These are phyloP conservation scores for Diaporthe ilicicola DNA, from an alignment of 2,329 filamentous ascomycete species.

Conservation along the genomic window DNA sequence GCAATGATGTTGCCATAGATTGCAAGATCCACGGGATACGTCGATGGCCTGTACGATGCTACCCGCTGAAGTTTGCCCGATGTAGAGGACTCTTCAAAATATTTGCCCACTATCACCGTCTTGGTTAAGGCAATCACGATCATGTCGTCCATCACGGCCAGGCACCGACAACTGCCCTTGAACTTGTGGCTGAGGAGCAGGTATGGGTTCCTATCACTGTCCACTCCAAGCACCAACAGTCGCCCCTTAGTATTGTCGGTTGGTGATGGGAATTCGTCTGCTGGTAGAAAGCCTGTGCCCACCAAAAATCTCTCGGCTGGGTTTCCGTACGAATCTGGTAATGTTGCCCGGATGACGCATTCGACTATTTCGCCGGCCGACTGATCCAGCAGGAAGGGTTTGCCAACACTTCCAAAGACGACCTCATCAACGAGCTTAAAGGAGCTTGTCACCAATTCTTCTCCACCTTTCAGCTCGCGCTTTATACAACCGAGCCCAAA, in stretches of 20 bases:
- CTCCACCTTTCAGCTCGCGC: conserved; percentile 73
- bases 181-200: conserved; percentile 74
- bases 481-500: conserved; percentile 90
- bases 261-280: conserved; percentile 56
- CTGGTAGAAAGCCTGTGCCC: conserved; percentile 81
- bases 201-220: conserved; percentile 76
- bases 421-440: conserved; percentile 93
- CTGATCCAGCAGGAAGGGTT: conserved; percentile 69
- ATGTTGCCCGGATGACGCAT: conserved; percentile 79
- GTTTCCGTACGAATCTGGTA: conserved; percentile 66
- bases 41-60: conserved; percentile 82
- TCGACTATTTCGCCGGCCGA: conserved; percentile 78
- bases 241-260: conserved; percentile 71
- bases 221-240: conserved; percentile 85
- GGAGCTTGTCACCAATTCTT: conserved; percentile 80
- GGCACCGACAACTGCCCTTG: conserved; percentile 81
- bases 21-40: conserved; percentile 82
- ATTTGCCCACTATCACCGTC: conserved; percentile 73
- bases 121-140: conserved; percentile 92
- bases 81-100: conserved; percentile 63
- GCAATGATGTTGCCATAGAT: conserved; percentile 80
- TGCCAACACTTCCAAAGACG: conserved; percentile 78
- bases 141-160: conserved; percentile 77
- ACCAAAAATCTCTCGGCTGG: conserved; percentile 84
- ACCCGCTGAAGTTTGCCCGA: conserved; percentile 71